Conservation (phyloP, 2,329 filamentous ascomycete genomes). For the Calycina herbarum region DNA sequence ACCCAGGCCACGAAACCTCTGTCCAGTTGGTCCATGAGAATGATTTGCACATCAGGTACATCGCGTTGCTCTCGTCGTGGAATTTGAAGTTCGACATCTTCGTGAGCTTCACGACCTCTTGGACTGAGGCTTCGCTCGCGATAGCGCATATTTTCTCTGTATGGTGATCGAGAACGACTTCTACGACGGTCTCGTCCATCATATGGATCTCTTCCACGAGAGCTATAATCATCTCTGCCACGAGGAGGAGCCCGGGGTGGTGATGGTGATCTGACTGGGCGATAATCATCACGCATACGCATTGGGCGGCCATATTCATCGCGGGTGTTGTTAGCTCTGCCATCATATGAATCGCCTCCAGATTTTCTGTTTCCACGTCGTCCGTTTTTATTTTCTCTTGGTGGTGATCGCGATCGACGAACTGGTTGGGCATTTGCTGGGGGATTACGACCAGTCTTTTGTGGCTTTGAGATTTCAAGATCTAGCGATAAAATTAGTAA, state of each 20-base stretch:
- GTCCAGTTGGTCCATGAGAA: constrained; percentile 76
- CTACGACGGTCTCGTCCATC: constrained; percentile 46
- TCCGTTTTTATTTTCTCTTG: constrained; percentile 43
- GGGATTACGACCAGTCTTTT: constrained; percentile 71
- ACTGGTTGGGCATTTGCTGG: constrained; percentile 16
- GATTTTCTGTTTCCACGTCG: constrained; percentile 40
- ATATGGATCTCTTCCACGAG: constrained; percentile 37
- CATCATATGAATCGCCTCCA: constrained; percentile 45
- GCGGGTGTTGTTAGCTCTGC: constrained; percentile 30
- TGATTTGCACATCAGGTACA: constrained; percentile 86
- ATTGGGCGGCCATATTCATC: constrained; percentile 46
- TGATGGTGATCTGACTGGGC: constrained; percentile 60
- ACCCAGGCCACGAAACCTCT: constrained; percentile 82
- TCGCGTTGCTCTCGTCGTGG: constrained; percentile 71
- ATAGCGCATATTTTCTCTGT: constrained; percentile 52
- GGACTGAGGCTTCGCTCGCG: constrained; percentile 72
- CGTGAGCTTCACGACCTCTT: constrained; percentile 52
- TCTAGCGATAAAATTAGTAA: constrained; percentile 53
- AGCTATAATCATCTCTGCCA: constrained; percentile 62
- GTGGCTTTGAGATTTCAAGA: constrained; percentile 84
- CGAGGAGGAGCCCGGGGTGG: constrained; percentile 58
- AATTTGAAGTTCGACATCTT: constrained; percentile 66
- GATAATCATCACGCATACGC: constrained; percentile 62
- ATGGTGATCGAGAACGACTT: constrained; percentile 70
- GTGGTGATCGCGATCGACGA: constrained; percentile 63